Conservation (phyloP, 1,284 basidiomycete species). For the Tausonia pullulans region DNA sequence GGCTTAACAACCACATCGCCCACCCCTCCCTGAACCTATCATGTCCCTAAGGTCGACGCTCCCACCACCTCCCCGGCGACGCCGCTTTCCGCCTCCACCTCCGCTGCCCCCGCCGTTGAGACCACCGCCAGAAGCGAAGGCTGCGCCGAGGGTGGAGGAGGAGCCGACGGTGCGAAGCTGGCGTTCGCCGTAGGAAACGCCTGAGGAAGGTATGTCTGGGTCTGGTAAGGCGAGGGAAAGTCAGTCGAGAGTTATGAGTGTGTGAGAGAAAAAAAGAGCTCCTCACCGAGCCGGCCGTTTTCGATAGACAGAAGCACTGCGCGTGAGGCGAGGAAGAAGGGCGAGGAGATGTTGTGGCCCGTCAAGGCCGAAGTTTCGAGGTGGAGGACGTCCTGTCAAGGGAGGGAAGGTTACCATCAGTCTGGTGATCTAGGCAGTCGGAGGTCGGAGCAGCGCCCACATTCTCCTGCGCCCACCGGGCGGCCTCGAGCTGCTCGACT, state of each 20-base stretch:
- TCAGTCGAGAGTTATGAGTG: no score
- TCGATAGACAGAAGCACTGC: conserved; percentile 90
- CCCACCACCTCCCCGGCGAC: no score
- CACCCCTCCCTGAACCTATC: no score
- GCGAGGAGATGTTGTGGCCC: conserved; percentile 87
- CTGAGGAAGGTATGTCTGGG: conserved; percentile 84
- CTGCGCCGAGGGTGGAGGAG: no score
- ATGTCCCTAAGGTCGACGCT: no score
- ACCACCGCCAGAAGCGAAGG: no score
- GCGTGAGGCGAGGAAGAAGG: conserved; percentile 80
- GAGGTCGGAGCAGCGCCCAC: conserved; percentile 26
- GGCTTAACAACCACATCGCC: no score
- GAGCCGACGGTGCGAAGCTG: conserved; percentile 40
- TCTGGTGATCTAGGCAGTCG: background rate
- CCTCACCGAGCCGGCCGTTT: conserved; percentile 52
- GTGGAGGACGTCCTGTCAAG: conserved; percentile 64
- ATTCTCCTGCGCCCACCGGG: conserved; percentile 87
- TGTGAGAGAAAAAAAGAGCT: no score
- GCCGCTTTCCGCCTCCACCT: no score
- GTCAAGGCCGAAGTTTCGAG: conserved; percentile 84
- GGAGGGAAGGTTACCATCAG: background rate
- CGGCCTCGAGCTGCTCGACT: conserved; percentile 88
- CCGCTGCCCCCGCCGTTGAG: no score
- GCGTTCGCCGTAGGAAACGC: conserved; percentile 91
- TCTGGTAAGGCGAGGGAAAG: conserved; percentile 36